These are phyloP conservation scores for Bathelium albidoporum DNA, from an alignment of 495 filamentous ascomycete genomes.

Conservation along the genomic window DNA sequence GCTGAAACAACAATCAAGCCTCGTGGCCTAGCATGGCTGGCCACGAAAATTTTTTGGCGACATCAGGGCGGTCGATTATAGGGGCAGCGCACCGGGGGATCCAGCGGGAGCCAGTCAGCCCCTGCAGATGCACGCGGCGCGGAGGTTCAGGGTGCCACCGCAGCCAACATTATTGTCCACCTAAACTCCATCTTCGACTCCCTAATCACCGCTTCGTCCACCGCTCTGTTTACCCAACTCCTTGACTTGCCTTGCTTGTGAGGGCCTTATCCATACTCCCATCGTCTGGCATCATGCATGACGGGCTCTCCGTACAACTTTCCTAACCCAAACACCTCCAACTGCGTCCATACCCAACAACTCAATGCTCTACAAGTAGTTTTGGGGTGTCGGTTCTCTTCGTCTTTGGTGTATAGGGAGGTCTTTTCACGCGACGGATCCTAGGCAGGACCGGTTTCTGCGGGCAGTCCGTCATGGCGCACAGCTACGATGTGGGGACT, in stretches of 20 bases:
- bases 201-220: background rate
- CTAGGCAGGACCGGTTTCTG: background rate
- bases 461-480: slow-evolving; percentile 55
- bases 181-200: background rate
- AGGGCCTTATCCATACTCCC: background rate
- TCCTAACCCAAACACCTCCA: background rate
- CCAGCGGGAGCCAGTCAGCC: too few species aligned
- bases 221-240: background rate
- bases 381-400: background rate
- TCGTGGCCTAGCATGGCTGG: background rate
- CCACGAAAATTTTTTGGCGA: too few species aligned
- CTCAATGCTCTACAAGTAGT: background rate
- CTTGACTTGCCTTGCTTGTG: background rate
- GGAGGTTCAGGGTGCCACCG: background rate
- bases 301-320: background rate
- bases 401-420: background rate
- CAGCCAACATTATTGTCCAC: slow-evolving; percentile 2
- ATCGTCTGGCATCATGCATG: background rate
- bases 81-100: background rate
- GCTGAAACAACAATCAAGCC: background rate
- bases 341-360: background rate
- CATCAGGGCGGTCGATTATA: background rate
- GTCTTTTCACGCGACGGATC: background rate
- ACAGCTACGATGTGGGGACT: slow-evolving; percentile 94
- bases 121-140: slow-evolving; percentile 3